phyloP scores from a whole-genome alignment of 225 moss, liverwort and hornwort species.

The Climacium dendroides region DNA sequence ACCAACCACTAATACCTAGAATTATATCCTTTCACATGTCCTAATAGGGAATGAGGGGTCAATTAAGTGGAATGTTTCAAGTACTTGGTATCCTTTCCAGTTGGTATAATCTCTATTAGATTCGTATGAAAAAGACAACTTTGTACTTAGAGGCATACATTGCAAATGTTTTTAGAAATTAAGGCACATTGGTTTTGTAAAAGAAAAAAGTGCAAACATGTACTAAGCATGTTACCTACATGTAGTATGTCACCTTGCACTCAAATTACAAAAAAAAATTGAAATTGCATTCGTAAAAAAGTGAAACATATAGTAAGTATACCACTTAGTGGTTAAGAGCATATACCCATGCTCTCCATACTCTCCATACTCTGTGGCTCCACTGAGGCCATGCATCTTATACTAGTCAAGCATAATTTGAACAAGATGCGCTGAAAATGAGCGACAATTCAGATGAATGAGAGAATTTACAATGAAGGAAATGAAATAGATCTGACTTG shows the following conservation, averaged over 20 bases:
- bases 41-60: neutral
- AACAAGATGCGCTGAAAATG: neutral
- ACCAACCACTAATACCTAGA: neutral
- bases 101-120: neutral
- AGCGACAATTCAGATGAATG: neutral
- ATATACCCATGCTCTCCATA: neutral
- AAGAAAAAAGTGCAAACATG: too few relatives aligned
- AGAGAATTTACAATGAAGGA: neutral
- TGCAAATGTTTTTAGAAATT: too few relatives aligned
- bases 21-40: neutral
- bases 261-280: too few relatives aligned
- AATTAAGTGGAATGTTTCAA: neutral
- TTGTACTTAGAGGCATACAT: too few relatives aligned
- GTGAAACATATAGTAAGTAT: neutral
- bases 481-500: neutral
- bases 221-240: too few relatives aligned
- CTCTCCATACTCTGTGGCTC: too few relatives aligned
- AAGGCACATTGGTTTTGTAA: too few relatives aligned
- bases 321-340: neutral
- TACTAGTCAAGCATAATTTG: neutral
- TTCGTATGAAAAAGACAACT: neutral
- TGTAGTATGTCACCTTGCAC: too few relatives aligned
- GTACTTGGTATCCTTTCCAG: too few relatives aligned
- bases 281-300: neutral
- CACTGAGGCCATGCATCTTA: too few relatives aligned